phyloP scores from a whole-genome alignment of 768 basidiomycete genomes.

The Suillus alpinus region DNA sequence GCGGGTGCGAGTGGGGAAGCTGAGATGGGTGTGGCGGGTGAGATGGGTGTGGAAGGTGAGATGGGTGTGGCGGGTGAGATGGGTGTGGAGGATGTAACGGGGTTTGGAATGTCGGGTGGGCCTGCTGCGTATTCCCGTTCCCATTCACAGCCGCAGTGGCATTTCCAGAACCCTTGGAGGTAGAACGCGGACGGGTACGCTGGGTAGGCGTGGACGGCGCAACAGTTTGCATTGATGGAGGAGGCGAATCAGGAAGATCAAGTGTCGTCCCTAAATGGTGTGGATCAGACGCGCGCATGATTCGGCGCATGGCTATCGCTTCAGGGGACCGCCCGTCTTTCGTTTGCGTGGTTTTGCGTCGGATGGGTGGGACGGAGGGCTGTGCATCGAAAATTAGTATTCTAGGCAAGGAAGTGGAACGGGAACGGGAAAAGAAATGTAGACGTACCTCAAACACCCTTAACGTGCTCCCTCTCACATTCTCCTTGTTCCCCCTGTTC shows the following conservation, averaged over 20 bases:
- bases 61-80: neutral
- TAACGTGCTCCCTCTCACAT: constrained; percentile 85
- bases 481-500: constrained; percentile 87
- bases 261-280: constrained; percentile 59
- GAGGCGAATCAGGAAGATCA: constrained; percentile 48
- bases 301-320: constrained; percentile 81
- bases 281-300: constrained; percentile 80
- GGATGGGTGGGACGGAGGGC: constrained; percentile 69
- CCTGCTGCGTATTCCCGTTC: neutral
- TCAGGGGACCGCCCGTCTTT: constrained; percentile 63
- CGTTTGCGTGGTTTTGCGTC: constrained; percentile 57
- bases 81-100: neutral
- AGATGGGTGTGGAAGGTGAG: neutral
- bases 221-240: constrained; percentile 26
- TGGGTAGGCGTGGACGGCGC: neutral
- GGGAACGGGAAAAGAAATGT: neutral
- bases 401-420: neutral
- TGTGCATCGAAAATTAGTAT: constrained; percentile 23
- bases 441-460: constrained; percentile 84
- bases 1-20: neutral
- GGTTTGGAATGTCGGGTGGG: neutral
- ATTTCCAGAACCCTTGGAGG: neutral
- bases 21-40: neutral
- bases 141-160: neutral
- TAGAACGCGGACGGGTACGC: neutral